phyloP scores from a whole-genome alignment of 148 eudicot genomes.

The Silene conica region DNA sequence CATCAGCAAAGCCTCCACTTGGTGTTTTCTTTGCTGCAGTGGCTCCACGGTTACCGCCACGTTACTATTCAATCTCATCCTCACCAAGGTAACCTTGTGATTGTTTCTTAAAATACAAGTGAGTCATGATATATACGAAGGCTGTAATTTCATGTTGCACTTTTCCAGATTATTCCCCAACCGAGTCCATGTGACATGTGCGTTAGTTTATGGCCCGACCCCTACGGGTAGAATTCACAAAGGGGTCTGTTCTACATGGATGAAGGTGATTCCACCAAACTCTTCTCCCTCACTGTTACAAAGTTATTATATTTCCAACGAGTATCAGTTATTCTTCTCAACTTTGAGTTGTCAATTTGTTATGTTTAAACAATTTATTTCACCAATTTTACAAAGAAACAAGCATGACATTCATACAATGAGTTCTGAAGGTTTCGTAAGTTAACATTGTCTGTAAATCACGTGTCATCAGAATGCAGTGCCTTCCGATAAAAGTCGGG shows the following conservation, averaged over 20 bases:
- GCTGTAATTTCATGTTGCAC: constrained; percentile 10
- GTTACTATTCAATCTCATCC: constrained; percentile 86
- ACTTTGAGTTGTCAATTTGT: not conserved
- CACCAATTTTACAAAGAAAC: too few species aligned
- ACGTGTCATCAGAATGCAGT: constrained; percentile 64
- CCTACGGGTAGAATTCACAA: constrained; percentile 79
- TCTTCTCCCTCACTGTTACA: not conserved
- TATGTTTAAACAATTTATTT: too few species aligned
- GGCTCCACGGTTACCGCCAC: constrained; percentile 80
- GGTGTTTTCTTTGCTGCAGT: constrained; percentile 88
- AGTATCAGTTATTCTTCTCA: not conserved
- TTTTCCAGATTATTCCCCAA: constrained; percentile 48
- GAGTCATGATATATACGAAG: constrained; percentile 6
- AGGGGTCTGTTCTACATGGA: constrained; percentile 93
- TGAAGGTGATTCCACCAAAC: constrained; percentile 52
- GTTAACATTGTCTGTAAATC: not conserved
- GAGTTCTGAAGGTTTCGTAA: not conserved
- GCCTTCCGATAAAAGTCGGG: constrained; percentile 46
- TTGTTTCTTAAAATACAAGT: not conserved
- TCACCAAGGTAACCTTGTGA: constrained; percentile 55
- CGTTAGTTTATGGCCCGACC: constrained; percentile 67
- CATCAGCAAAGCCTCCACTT: constrained; percentile 84
- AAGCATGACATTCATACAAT: not conserved
- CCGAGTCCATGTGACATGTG: constrained; percentile 76
- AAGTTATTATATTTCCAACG: not conserved